Conservation (phyloP, 257 asterid species). For the Gardenia jasminoides region DNA sequence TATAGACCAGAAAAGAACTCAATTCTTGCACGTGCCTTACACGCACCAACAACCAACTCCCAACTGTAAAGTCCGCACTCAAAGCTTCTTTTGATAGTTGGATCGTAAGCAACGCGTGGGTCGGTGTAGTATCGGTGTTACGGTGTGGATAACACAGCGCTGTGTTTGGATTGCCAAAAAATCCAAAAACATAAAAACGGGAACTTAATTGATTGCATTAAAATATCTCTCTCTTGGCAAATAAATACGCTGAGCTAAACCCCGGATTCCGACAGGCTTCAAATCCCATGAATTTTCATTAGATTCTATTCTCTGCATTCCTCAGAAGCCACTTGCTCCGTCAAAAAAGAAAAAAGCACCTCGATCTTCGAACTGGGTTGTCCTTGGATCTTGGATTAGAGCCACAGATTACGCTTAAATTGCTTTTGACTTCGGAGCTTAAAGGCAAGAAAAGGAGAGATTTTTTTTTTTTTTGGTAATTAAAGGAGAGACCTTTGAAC, state of each 20-base stretch:
- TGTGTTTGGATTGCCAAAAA: constrained; percentile 3
- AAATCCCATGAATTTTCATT: constrained; percentile 30
- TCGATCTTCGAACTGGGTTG: constrained; percentile 31
- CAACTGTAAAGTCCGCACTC: constrained; percentile 58
- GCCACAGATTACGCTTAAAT: constrained; percentile 35
- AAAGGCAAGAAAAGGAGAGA: constrained; percentile 30
- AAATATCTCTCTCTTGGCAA: not conserved
- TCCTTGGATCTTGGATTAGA: constrained; percentile 38
- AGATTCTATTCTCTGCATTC: constrained; percentile 40
- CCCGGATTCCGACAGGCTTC: constrained; percentile 45
- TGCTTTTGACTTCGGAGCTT: constrained; percentile 38
- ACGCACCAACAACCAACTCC: constrained; percentile 50
- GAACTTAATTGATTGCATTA: constrained; percentile 8
- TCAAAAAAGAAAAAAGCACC: not conserved
- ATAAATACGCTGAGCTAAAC: constrained; percentile 3
- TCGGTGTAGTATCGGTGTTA: constrained; percentile 13
- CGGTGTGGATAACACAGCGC: constrained; percentile 20
- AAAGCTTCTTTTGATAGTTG: constrained; percentile 38
- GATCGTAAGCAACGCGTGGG: constrained; percentile 39
- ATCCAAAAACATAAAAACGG: not conserved
- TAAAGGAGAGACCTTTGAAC: constrained; percentile 19
- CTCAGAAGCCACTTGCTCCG: constrained; percentile 32
- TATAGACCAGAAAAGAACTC: too few relatives aligned
- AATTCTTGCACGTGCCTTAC: constrained; percentile 38
- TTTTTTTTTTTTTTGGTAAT: too few relatives aligned